Evolutionary conservation across 345 rosid species (phyloP).

Genomic region (Iberis pinnata): DNA sequence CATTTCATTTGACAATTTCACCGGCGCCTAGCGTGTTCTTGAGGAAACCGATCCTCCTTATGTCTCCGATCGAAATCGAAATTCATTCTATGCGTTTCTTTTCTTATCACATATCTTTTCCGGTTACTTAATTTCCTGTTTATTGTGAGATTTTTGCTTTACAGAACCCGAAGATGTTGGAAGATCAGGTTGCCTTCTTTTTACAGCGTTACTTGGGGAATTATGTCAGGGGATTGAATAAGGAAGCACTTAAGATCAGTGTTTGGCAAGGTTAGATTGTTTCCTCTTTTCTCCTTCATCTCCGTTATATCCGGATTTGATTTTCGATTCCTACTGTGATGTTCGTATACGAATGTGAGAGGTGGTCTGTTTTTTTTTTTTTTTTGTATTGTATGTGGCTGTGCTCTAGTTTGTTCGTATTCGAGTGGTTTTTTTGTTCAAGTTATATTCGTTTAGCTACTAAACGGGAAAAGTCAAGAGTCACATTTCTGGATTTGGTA

Average conservation of each 20-base stretch:
- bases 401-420: too few species aligned
- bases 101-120: too few species aligned
- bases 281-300: too few species aligned
- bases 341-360: constrained; percentile 6
- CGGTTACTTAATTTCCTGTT: background rate
- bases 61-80: constrained; percentile 9
- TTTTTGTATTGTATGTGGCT: too few species aligned
- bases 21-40: too few species aligned
- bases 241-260: constrained; percentile 95
- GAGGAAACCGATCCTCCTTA: too few species aligned
- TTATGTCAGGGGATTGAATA: constrained; percentile 77
- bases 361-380: background rate
- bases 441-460: background rate
- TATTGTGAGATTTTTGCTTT: constrained; percentile 14
- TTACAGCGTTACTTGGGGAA: constrained; percentile 86
- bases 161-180: constrained; percentile 60
- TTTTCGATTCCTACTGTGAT: background rate
- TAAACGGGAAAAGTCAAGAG: background rate
- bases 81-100: too few species aligned
- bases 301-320: too few species aligned
- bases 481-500: background rate
- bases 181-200: constrained; percentile 93
- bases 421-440: too few species aligned
- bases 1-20: too few species aligned
- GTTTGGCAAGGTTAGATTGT: constrained; percentile 82